Evolutionary conservation across 1,284 basidiomycete genomes (phyloP), one percentile per base, ranked within the genome.

Genomic region (Ceratobasidium sp.): DNA sequence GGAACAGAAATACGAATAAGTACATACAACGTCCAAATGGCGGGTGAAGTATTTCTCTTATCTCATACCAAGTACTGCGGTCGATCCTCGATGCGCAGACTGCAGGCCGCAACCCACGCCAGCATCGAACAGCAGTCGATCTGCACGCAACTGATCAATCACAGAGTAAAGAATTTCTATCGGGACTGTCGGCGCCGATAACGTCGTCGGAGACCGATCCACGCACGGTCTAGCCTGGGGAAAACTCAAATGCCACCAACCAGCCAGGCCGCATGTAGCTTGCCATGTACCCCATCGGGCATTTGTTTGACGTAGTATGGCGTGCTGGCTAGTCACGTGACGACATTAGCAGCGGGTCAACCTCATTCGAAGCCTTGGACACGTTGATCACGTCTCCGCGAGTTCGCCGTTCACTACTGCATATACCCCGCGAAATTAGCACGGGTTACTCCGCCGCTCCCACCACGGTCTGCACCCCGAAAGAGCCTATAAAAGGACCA

Each of bases 371-470:
- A 44, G 57, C 41, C 71, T 64, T 8, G 41, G n/a, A 74, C 71
- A 74, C 71, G 71, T 64, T 74, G 59, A 74, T 73, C 59, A 30
- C 18, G 12, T 30, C 41, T 60, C 55, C 10, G 38, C 55, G 12
- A 52, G 30, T 54, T 52, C 59, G 27, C 71, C 27, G 23, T 48
- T 46, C 46, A 23, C 8, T 5, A n/a, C 55, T 38, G 71, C 71
- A 74, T 74, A 74, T 38, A 74, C 35, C 46, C 60, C 50, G n/a
- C 55, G 59, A 74, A 50, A 74, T 48, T 74, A 41, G 33, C 23
- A 60, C 6, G 38, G 62, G 44, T 23, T 16, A 73, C 69, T 35
- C 71, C 59, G 57, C 33, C 23, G 14, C 30, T 62, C 30, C 46
- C 16, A 4, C 54, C 6, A 52, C 48, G 71, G 35, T 35, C 59